Conservation (phyloP, 2,329 filamentous ascomycete genomes). For the Fusarium proliferatum region DNA sequence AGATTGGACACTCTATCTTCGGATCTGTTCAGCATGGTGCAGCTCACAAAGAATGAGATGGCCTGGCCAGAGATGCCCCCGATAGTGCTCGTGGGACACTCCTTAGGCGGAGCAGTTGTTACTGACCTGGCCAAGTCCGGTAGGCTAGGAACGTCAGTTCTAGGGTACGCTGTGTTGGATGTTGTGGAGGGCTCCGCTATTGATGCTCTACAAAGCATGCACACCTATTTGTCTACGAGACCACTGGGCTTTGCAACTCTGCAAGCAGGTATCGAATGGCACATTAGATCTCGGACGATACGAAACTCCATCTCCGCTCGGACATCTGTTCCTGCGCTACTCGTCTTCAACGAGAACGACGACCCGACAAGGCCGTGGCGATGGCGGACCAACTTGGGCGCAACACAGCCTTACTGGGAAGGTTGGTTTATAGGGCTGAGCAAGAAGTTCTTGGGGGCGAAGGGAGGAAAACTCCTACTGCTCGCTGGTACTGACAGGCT, state of each 20-base stretch:
- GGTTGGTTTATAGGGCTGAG: constrained; percentile 92
- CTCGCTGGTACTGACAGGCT: constrained; percentile 90
- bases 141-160: constrained; percentile 72
- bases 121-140: constrained; percentile 81
- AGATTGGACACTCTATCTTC: constrained; percentile 76
- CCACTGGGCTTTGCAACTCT: constrained; percentile 82
- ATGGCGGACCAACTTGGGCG: constrained; percentile 87
- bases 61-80: constrained; percentile 79
- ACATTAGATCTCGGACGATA: constrained; percentile 87
- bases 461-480: constrained; percentile 85
- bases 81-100: constrained; percentile 88
- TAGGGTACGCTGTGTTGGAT: constrained; percentile 92
- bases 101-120: constrained; percentile 89
- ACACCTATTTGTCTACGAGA: constrained; percentile 85
- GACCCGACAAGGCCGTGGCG: constrained; percentile 68
- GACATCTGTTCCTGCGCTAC: constrained; percentile 84
- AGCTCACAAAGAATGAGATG: constrained; percentile 74
- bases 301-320: constrained; percentile 85
- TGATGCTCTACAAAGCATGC: constrained; percentile 94
- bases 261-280: constrained; percentile 90
- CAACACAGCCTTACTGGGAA: constrained; percentile 92
- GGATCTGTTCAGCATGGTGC: constrained; percentile 78
- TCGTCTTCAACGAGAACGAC: constrained; percentile 62
- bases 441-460: constrained; percentile 84
- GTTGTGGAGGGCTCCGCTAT: constrained; percentile 97